These are phyloP conservation scores for Pseudogymnoascus sp. DNA, from an alignment of 2,329 filamentous ascomycete species.

Conservation along the genomic window DNA sequence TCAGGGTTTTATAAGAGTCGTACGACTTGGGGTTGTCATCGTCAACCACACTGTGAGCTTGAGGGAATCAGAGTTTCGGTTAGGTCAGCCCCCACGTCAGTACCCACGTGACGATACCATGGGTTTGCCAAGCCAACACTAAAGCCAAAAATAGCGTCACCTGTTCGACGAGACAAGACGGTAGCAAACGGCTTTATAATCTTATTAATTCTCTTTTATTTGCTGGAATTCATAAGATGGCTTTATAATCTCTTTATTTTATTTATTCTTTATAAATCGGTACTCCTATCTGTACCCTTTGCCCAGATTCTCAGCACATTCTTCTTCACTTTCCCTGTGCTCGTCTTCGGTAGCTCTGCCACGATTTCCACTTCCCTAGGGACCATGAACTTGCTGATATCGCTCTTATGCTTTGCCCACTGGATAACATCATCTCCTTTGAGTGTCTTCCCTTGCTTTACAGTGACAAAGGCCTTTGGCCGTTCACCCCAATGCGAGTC, in stretches of 20 bases:
- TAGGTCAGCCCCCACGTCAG: slow-evolving; percentile 6
- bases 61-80: slow-evolving; percentile 6
- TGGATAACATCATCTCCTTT: slow-evolving; percentile 64
- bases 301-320: slow-evolving; percentile 86
- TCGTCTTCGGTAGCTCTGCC: slow-evolving; percentile 88
- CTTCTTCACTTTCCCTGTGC: slow-evolving; percentile 94
- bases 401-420: slow-evolving; percentile 76
- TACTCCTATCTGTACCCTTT: slow-evolving; percentile 40
- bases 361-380: slow-evolving; percentile 68
- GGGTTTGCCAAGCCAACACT: not conserved
- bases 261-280: slow-evolving; percentile 5
- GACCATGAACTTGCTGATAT: slow-evolving; percentile 88
- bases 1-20: not conserved
- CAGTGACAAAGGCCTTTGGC: slow-evolving; percentile 88
- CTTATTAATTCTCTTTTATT: not conserved
- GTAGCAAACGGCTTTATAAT: not conserved
- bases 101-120: not conserved
- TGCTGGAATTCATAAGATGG: not conserved
- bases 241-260: not conserved
- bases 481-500: slow-evolving; percentile 92
- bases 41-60: not conserved
- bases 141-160: slow-evolving; percentile 5
- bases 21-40: not conserved
- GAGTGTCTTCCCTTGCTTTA: slow-evolving; percentile 58
- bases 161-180: not conserved